These are phyloP conservation scores for Poa annua DNA, from an alignment of 176 grass and related monocot genomes.

Conservation along the genomic window DNA sequence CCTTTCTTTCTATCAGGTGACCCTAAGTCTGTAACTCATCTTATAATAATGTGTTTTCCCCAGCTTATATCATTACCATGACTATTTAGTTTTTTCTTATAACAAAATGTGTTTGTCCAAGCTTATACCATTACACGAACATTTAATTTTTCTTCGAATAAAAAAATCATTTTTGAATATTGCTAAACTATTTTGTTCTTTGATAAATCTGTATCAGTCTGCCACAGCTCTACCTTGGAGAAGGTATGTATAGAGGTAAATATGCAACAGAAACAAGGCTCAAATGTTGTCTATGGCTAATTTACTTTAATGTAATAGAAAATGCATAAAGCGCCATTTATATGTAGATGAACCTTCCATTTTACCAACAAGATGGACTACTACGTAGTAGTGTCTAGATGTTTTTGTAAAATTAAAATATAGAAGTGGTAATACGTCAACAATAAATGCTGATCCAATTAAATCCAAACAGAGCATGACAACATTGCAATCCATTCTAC, in stretches of 20 bases:
- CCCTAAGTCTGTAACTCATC: conserved; percentile 1
- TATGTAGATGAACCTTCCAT: neutral
- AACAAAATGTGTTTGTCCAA: neutral
- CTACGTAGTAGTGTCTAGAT: neutral
- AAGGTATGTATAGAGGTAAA: conserved; percentile 8
- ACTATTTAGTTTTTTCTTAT: neutral
- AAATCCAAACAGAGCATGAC: conserved; percentile 7
- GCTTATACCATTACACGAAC: neutral
- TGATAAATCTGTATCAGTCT: neutral
- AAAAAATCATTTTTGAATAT: neutral
- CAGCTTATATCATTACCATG: conserved; percentile 6
- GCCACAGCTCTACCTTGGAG: neutral
- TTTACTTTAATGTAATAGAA: neutral
- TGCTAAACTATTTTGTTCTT: neutral
- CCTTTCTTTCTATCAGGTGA: neutral
- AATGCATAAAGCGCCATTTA: neutral
- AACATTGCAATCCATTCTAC: conserved; percentile 29
- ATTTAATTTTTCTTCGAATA: neutral
- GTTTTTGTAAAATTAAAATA: conserved; percentile 25
- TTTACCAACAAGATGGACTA: conserved; percentile 15
- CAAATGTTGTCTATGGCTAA: neutral
- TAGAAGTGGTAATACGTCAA: neutral
- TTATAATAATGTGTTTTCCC: neutral
- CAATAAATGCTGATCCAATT: conserved; percentile 11
- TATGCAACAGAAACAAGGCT: neutral